These are phyloP conservation scores for Trichoderma semiorbis DNA, from an alignment of 2,329 filamentous ascomycete species.

Conservation along the genomic window DNA sequence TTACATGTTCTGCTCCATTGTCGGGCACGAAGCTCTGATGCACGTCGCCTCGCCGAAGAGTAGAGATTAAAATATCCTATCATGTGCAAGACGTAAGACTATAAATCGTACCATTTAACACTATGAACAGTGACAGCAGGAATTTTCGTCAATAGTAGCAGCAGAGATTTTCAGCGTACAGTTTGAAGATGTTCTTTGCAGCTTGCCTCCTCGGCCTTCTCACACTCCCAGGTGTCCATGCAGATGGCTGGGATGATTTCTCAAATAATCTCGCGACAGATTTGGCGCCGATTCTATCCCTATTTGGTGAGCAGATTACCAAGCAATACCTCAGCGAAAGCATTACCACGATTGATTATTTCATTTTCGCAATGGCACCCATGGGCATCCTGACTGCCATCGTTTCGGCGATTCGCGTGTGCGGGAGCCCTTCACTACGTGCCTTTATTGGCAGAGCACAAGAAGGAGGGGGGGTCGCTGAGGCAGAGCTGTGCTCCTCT, in stretches of 20 bases:
- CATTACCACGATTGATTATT: not conserved
- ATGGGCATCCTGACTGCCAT: not conserved
- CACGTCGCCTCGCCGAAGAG: too few relatives aligned
- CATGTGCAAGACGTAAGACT: too few relatives aligned
- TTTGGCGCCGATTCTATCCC: not conserved
- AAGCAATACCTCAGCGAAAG: not conserved
- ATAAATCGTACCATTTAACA: too few relatives aligned
- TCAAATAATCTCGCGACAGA: not conserved
- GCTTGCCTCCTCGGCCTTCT: not conserved
- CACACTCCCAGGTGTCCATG: not conserved
- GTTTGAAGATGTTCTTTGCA: not conserved
- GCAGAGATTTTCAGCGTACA: too few relatives aligned
- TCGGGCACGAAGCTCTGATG: too few relatives aligned
- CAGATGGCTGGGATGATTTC: not conserved
- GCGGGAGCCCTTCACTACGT: not conserved
- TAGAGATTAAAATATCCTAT: too few relatives aligned
- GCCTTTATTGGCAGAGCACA: not conserved
- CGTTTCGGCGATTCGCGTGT: not conserved
- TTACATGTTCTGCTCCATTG: too few relatives aligned
- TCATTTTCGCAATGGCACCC: not conserved
- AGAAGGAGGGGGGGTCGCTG: not conserved
- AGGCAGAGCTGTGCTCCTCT: slow-evolving; percentile 2
- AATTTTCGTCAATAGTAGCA: too few relatives aligned
- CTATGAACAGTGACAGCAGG: too few relatives aligned
- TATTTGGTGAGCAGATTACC: not conserved